Percentiles rank a stretch among this genome's conserved stretches.
phyloP scores from a whole-genome alignment of 140 eudicot species.

The Oenanthe javanica region DNA sequence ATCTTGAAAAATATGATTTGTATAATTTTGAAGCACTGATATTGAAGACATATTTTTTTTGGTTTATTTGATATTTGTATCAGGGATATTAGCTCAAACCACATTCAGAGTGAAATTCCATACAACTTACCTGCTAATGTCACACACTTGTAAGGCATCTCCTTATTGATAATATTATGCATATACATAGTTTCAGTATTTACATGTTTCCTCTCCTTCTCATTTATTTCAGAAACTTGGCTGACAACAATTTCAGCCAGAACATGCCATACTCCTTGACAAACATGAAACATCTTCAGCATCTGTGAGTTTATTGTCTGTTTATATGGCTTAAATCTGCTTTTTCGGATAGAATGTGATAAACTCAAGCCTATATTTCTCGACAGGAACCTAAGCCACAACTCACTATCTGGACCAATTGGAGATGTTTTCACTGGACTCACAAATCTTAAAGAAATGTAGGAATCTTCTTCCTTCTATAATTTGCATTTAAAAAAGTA shows the following conservation, averaged over 20 bases:
- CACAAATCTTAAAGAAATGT: constrained; percentile 54
- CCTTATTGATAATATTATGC: not conserved
- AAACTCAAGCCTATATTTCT: constrained; percentile 18
- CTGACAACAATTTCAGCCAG: constrained; percentile 57
- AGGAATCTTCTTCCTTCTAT: constrained; percentile 15
- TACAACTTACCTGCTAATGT: constrained; percentile 60
- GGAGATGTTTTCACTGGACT: constrained; percentile 73
- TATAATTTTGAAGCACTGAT: not conserved
- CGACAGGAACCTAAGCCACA: constrained; percentile 90
- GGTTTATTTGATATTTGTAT: constrained; percentile 1
- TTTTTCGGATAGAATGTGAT: constrained; percentile 3
- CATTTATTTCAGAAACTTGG: constrained; percentile 54
- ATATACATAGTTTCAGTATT: not conserved
- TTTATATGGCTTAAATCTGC: not conserved
- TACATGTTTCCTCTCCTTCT: not conserved
- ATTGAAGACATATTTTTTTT: not conserved
- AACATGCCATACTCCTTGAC: constrained; percentile 64
- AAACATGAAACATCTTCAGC: constrained; percentile 49
- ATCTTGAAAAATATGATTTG: not conserved
- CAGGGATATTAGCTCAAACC: constrained; percentile 79
- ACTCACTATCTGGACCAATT: constrained; percentile 58
- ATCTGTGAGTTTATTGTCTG: constrained; percentile 50
- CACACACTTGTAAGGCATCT: constrained; percentile 66
- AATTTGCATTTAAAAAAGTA: constrained; percentile 1
- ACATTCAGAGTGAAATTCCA: constrained; percentile 67